Evolutionary conservation across 805 yeast genomes (phyloP).

Genomic region (Kazachstania martiniae): DNA sequence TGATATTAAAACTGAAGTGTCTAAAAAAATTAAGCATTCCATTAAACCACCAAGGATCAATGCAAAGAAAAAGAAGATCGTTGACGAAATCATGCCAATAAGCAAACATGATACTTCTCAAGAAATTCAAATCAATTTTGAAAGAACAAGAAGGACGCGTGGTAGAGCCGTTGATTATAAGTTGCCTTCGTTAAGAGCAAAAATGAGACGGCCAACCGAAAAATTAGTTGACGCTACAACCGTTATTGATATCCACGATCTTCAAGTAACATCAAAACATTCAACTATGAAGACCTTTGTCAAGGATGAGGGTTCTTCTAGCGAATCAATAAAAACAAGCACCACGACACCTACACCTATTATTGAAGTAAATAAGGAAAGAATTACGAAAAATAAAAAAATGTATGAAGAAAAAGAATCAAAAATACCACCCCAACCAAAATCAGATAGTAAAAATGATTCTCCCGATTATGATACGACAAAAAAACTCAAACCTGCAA

Average conservation of each 20-base stretch:
- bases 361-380: not conserved
- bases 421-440: too few relatives aligned
- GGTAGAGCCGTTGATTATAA: conserved; percentile 54
- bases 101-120: conserved; percentile 12
- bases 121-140: conserved; percentile 3
- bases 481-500: too few relatives aligned
- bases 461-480: not conserved
- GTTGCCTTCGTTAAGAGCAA: conserved; percentile 53
- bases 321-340: not conserved
- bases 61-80: conserved; percentile 14
- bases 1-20: not conserved
- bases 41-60: conserved; percentile 22
- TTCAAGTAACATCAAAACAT: conserved; percentile 17
- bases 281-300: conserved; percentile 1
- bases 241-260: conserved; percentile 25
- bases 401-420: not conserved
- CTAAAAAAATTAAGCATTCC: conserved; percentile 16
- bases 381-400: too few relatives aligned
- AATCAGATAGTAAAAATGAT: not conserved
- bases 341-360: not conserved
- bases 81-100: conserved; percentile 33
- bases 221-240: conserved; percentile 52
- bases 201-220: conserved; percentile 57
- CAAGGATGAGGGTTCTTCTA: not conserved
- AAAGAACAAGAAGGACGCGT: conserved; percentile 38